phyloP scores from a whole-genome alignment of 1,284 basidiomycete genomes.

The Thecaphora frezii region DNA sequence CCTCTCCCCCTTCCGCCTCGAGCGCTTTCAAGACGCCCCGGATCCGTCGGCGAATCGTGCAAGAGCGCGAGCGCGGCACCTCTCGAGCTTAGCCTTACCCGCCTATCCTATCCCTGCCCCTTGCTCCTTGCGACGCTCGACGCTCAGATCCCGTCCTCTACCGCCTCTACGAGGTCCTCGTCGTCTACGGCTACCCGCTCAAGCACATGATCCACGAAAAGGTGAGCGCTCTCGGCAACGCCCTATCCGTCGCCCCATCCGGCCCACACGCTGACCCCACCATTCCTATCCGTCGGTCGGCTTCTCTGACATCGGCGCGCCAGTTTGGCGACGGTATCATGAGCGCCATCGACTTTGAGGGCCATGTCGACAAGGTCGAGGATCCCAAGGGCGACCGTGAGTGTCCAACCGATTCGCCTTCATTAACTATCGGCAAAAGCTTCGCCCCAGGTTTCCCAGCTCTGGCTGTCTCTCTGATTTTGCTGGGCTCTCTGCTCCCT shows the following conservation, averaged over 20 bases:
- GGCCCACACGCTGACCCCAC: too few species aligned
- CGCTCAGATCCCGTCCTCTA: conserved; percentile 30
- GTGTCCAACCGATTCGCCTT: neutral
- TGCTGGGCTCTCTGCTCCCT: too few species aligned
- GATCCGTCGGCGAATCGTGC: too few species aligned
- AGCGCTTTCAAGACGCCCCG: conserved; percentile 33
- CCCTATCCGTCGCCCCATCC: neutral
- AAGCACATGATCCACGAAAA: conserved; percentile 55
- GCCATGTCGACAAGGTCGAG: conserved; percentile 43
- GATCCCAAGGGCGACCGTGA: conserved; percentile 42
- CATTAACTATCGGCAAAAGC: neutral
- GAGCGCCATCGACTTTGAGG: conserved; percentile 53
- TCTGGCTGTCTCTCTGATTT: too few species aligned
- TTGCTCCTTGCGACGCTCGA: too few species aligned
- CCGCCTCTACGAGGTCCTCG: conserved; percentile 35
- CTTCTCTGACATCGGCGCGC: too few species aligned
- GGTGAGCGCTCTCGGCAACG: conserved; percentile 20
- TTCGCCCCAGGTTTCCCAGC: too few species aligned
- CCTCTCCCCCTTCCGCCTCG: conserved; percentile 21
- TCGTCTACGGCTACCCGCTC: conserved; percentile 52
- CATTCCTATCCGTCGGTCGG: too few species aligned
- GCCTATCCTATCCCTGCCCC: too few species aligned
- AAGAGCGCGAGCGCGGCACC: too few species aligned
- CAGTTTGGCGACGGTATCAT: conserved; percentile 52
- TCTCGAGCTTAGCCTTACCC: too few species aligned